These are phyloP conservation scores for Ensete glaucum DNA, from an alignment of 176 grass and related monocot species.

Conservation along the genomic window DNA sequence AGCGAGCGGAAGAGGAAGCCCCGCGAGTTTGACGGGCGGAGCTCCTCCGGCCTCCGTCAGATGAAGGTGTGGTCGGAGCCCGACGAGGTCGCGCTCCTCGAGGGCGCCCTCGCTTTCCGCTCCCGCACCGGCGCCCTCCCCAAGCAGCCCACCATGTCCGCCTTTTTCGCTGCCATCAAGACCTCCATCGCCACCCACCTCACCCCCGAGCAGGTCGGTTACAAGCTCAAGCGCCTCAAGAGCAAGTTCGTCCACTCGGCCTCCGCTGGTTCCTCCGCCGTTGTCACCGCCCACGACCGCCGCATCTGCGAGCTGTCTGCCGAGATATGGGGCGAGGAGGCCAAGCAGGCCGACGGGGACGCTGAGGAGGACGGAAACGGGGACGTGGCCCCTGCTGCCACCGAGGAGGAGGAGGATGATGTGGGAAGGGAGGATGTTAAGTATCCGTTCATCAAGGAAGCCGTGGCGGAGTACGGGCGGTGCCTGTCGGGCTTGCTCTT, in stretches of 20 bases:
- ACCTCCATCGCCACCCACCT: constrained; percentile 21
- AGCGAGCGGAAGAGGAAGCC: constrained; percentile 2
- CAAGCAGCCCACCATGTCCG: neutral
- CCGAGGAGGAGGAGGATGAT: constrained; percentile 25
- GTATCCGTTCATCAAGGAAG: constrained; percentile 10
- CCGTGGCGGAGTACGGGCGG: neutral
- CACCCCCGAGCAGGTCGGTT: constrained; percentile 50
- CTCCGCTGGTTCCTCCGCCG: neutral
- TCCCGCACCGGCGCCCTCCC: constrained; percentile 3
- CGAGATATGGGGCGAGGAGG: constrained; percentile 38
- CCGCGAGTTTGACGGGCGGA: neutral
- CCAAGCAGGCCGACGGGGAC: constrained; percentile 7
- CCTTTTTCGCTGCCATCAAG: neutral
- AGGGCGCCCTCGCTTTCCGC: neutral
- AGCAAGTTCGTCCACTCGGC: constrained; percentile 49
- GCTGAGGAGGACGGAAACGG: neutral
- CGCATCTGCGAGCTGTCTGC: constrained; percentile 43
- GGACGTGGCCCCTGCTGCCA: constrained; percentile 6
- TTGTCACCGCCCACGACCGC: constrained; percentile 27
- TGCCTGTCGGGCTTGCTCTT: neutral
- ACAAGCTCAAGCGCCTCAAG: constrained; percentile 93
- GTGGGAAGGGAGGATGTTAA: neutral
- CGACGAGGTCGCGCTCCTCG: constrained; percentile 2
- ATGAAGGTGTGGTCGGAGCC: constrained; percentile 10
- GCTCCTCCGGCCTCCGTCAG: neutral